Conservation (phyloP, 306 rosid species). For the Aeschynomene evenia region DNA sequence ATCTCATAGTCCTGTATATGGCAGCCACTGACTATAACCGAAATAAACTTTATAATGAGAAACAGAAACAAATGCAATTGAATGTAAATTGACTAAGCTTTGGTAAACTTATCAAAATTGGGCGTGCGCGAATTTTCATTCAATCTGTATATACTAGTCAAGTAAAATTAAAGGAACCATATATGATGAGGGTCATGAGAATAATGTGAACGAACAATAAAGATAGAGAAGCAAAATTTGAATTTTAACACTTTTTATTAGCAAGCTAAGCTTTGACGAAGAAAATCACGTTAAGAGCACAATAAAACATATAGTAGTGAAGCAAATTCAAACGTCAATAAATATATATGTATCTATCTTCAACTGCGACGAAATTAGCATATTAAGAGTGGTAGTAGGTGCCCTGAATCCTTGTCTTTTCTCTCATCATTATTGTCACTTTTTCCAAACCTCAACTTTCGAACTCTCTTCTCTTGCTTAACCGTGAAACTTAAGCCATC, state of each 20-base stretch:
- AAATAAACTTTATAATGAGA: not conserved
- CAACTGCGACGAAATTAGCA: not conserved
- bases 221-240: slow-evolving; percentile 23
- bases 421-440: not conserved
- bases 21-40: not conserved
- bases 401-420: not conserved
- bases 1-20: not conserved
- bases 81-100: slow-evolving; percentile 21
- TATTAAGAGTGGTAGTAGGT: not conserved
- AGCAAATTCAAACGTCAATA: slow-evolving; percentile 11
- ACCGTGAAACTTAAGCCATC: slow-evolving; percentile 21
- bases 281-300: not conserved
- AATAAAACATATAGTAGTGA: too few species aligned
- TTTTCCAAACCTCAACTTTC: slow-evolving; percentile 6
- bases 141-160: slow-evolving; percentile 7
- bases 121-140: slow-evolving; percentile 18
- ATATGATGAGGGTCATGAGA: slow-evolving; percentile 2
- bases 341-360: not conserved
- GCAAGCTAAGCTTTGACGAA: not conserved
- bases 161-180: slow-evolving; percentile 14
- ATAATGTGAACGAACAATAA: not conserved
- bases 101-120: slow-evolving; percentile 30
- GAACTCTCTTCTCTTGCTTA: not conserved
- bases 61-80: not conserved
- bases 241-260: not conserved